Conservation (phyloP, 768 basidiomycete species). For the Suillus fuscotomentosus region DNA sequence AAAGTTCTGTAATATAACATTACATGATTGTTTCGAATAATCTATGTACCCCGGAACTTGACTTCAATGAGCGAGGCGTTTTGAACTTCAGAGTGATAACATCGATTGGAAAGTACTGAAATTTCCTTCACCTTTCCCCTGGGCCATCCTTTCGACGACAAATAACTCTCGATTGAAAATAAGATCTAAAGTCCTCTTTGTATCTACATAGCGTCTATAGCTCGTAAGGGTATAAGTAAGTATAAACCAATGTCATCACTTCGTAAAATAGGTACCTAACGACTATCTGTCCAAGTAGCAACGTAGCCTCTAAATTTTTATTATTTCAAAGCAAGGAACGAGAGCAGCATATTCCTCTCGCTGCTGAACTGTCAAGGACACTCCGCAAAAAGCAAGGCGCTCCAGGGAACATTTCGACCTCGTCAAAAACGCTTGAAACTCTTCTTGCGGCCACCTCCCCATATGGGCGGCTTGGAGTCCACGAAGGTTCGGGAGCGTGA, state of each 20-base stretch:
- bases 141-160: not conserved
- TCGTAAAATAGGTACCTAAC: not conserved
- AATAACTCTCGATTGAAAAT: not conserved
- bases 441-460: slow-evolving; percentile 12
- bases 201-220: not conserved
- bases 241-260: not conserved
- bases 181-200: not conserved
- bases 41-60: not conserved
- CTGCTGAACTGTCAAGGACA: not conserved
- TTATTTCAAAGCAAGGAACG: not conserved
- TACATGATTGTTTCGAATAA: not conserved
- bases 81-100: not conserved
- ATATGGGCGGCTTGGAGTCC: slow-evolving; percentile 10
- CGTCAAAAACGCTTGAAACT: slow-evolving; percentile 16
- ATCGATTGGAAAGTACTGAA: too few relatives aligned
- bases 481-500: slow-evolving; percentile 16
- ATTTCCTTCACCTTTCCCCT: not conserved
- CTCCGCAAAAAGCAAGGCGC: not conserved
- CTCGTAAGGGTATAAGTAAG: not conserved
- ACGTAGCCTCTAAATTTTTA: not conserved
- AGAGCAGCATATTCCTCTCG: not conserved
- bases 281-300: not conserved
- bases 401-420: slow-evolving; percentile 21
- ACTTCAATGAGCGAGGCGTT: not conserved
- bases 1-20: not conserved